phyloP scores from a whole-genome alignment of 495 filamentous ascomycete species.

The Jackrogersella multiformis region DNA sequence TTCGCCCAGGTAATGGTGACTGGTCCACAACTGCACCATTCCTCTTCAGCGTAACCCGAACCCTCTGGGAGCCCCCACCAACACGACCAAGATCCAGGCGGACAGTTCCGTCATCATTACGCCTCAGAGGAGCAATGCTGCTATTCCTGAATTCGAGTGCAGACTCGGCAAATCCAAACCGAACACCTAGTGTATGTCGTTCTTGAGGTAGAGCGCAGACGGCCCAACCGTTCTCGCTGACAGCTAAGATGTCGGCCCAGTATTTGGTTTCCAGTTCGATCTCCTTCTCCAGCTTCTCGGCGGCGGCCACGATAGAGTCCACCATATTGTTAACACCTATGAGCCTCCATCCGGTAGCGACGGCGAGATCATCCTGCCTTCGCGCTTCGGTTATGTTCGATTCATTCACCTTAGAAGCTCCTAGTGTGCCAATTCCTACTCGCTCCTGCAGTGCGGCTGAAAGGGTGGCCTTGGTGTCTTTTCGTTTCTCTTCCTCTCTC shows the following conservation, averaged over 20 bases:
- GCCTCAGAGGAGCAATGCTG: conserved; percentile 79
- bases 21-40: conserved; percentile 60
- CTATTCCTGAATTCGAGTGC: conserved; percentile 77
- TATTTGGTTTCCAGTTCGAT: conserved; percentile 81
- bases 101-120: conserved; percentile 77
- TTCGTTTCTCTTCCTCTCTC: conserved; percentile 50
- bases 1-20: conserved; percentile 55
- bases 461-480: conserved; percentile 71
- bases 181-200: conserved; percentile 78
- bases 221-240: conserved; percentile 86
- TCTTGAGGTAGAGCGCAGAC: conserved; percentile 77
- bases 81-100: conserved; percentile 74
- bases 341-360: conserved; percentile 81
- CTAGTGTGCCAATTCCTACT: conserved; percentile 78
- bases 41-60: conserved; percentile 69
- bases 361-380: conserved; percentile 63
- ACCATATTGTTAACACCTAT: conserved; percentile 78
- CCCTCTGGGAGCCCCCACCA: conserved; percentile 62
- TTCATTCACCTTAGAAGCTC: conserved; percentile 72
- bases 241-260: conserved; percentile 83
- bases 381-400: conserved; percentile 63
- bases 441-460: conserved; percentile 71
- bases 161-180: conserved; percentile 88
- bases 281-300: conserved; percentile 76
- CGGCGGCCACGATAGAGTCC: conserved; percentile 76